A percentile compares a stretch with the other conserved stretches of the same genome.
Conservation (phyloP, 192 early-diverging fungal species). For the Umbelopsis sp. region DNA sequence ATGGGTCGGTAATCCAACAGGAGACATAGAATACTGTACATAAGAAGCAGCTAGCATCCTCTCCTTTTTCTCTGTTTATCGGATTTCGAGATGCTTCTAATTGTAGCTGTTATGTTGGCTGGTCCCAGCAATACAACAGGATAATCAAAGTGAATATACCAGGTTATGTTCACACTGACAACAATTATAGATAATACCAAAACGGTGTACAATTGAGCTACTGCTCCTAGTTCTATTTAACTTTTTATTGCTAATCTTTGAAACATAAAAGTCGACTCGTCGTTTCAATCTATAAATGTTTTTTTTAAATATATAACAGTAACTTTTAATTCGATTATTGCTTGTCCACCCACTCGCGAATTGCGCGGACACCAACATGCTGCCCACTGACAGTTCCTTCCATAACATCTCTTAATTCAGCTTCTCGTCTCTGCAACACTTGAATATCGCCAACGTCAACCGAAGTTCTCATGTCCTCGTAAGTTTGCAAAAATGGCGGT, state of each 20-base stretch:
- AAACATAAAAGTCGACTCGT: not conserved
- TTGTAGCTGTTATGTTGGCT: not conserved
- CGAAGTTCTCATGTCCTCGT: not conserved
- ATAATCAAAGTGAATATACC: no score
- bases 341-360: constrained; percentile 22
- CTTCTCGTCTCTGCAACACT: constrained; percentile 5
- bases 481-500: constrained; percentile 1
- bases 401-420: constrained; percentile 14
- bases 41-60: not conserved
- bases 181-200: not conserved
- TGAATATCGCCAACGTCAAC: not conserved
- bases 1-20: constrained; percentile 9
- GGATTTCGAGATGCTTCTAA: no score
- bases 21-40: not conserved
- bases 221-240: not conserved
- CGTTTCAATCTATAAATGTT: not conserved
- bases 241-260: not conserved
- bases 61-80: no score
- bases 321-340: not conserved
- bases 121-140: not conserved
- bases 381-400: constrained; percentile 16
- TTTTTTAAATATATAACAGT: constrained; percentile 15
- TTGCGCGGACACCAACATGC: not conserved
- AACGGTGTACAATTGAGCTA: not conserved
- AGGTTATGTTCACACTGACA: no score